Conservation (phyloP, 345 rosid species). For the Eucalyptus coolabah region DNA sequence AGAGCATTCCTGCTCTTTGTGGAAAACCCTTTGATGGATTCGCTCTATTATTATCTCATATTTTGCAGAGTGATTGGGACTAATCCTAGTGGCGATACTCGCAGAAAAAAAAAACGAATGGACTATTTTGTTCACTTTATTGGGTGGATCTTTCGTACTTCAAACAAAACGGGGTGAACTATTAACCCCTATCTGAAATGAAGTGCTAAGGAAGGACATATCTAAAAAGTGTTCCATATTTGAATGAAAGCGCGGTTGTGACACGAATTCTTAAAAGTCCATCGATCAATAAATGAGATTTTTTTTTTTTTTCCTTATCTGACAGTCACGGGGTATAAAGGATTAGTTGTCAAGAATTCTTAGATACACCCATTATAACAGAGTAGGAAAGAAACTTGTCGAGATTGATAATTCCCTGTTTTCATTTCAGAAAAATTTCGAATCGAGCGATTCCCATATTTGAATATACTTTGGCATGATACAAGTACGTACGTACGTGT, state of each 20-base stretch:
- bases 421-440: too few species aligned
- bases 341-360: too few species aligned
- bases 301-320: too few species aligned
- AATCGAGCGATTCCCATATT: too few species aligned
- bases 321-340: too few species aligned
- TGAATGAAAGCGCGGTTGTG: background rate
- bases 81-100: background rate
- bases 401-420: too few species aligned
- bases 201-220: background rate
- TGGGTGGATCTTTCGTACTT: background rate
- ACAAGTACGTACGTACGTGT: too few species aligned
- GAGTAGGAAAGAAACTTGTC: too few species aligned
- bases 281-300: background rate
- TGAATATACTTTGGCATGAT: too few species aligned
- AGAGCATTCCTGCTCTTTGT: background rate
- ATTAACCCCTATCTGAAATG: background rate
- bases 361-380: too few species aligned
- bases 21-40: background rate
- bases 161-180: background rate
- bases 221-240: background rate
- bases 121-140: fast-evolving
- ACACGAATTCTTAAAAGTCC: background rate
- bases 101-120: background rate
- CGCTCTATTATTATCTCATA: background rate
- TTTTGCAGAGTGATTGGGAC: background rate